Evolutionary conservation across 805 yeast species (phyloP).

Genomic region (Kregervanrija fluxuum): DNA sequence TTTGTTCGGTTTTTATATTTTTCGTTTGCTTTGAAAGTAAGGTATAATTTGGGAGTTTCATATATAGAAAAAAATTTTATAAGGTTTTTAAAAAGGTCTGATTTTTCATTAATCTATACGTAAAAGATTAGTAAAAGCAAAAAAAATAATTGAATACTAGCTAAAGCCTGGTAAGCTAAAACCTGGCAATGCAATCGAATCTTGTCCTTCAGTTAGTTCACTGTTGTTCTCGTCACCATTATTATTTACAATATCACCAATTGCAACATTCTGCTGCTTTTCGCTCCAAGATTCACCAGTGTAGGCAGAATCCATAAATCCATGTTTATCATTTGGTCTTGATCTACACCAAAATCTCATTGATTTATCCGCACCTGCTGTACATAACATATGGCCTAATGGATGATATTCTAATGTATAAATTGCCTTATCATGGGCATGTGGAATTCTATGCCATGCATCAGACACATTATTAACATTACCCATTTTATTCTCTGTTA

Average conservation of each 20-base stretch:
- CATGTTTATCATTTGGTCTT: constrained; percentile 80
- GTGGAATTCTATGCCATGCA: constrained; percentile 57
- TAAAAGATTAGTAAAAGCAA: too few relatives aligned
- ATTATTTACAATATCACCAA: neutral
- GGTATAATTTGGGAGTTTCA: too few relatives aligned
- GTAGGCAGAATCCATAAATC: constrained; percentile 76
- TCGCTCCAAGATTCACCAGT: constrained; percentile 34
- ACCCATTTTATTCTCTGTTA: neutral
- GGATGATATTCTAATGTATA: constrained; percentile 92
- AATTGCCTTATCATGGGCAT: constrained; percentile 91
- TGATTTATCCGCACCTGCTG: constrained; percentile 91
- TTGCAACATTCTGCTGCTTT: constrained; percentile 15
- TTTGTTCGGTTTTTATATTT: neutral
- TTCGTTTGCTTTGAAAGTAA: neutral
- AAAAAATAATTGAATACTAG: too few relatives aligned
- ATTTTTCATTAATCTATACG: too few relatives aligned
- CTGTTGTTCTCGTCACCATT: neutral
- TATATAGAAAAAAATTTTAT: too few relatives aligned
- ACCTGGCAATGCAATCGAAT: constrained; percentile 9
- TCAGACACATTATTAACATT: constrained; percentile 3
- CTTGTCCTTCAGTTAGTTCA: neutral
- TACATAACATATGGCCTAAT: constrained; percentile 80
- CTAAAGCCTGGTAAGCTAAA: constrained; percentile 15
- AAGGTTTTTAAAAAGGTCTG: too few relatives aligned
- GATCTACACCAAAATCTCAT: constrained; percentile 94